Percentiles rank a stretch among this genome's conserved stretches.
These are phyloP conservation scores for Dryadomyces quercus-mongolicae DNA, from an alignment of 2,329 filamentous ascomycete species.

Conservation along the genomic window DNA sequence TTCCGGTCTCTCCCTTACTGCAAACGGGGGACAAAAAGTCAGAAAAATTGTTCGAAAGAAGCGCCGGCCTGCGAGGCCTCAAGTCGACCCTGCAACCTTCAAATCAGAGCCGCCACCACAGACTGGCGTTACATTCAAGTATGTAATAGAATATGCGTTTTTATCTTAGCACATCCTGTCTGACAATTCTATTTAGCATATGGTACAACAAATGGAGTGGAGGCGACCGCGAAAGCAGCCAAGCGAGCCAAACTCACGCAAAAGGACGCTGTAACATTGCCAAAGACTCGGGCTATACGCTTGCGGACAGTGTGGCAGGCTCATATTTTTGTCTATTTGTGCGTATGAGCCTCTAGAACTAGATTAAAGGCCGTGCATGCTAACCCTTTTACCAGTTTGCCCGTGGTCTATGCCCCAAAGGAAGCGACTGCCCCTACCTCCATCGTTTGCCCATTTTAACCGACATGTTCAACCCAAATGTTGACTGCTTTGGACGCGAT, in stretches of 20 bases:
- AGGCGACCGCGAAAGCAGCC: slow-evolving; percentile 87
- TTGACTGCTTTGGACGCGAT: slow-evolving; percentile 90
- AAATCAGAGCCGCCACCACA: slow-evolving; percentile 79
- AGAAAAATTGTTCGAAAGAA: slow-evolving; percentile 92
- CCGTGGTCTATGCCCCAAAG: slow-evolving; percentile 61
- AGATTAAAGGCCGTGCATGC: background rate
- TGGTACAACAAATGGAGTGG: slow-evolving; percentile 99
- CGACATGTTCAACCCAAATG: slow-evolving; percentile 85
- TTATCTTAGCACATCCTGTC: background rate
- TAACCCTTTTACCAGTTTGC: slow-evolving; percentile 53
- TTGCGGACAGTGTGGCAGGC: slow-evolving; percentile 63
- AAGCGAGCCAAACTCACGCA: slow-evolving; percentile 70
- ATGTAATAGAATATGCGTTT: background rate
- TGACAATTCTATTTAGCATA: slow-evolving; percentile 51
- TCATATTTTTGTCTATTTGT: slow-evolving; percentile 86
- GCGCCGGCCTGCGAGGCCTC: slow-evolving; percentile 75
- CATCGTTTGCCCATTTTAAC: slow-evolving; percentile 78
- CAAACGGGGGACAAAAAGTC: slow-evolving; percentile 38
- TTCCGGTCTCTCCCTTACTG: background rate
- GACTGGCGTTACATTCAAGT: slow-evolving; percentile 88
- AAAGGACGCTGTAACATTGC: slow-evolving; percentile 79
- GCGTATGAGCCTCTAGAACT: slow-evolving; percentile 21
- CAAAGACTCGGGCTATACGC: slow-evolving; percentile 66
- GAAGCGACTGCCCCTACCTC: slow-evolving; percentile 86
- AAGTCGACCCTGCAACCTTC: slow-evolving; percentile 76